phyloP scores from a whole-genome alignment of 176 grass and related monocot species.

The Secale cereale region DNA sequence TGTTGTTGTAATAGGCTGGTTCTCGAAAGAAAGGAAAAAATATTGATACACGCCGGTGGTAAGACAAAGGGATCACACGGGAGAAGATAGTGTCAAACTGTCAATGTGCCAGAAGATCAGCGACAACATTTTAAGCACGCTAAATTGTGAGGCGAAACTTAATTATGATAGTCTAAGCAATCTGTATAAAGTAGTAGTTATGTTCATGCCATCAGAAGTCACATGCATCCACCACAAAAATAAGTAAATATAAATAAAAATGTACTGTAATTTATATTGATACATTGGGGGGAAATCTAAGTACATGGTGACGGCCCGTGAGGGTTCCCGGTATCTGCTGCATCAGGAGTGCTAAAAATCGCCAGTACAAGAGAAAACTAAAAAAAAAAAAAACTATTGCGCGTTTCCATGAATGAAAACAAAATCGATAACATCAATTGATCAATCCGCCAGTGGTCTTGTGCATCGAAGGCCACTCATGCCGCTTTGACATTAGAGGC shows the following conservation, averaged over 20 bases:
- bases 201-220: not conserved
- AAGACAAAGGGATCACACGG: not conserved
- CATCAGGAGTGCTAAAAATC: not conserved
- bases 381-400: not conserved
- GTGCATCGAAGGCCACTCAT: not conserved
- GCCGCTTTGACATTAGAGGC: not conserved
- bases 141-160: not conserved
- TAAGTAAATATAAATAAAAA: not conserved
- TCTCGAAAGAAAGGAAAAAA: not conserved
- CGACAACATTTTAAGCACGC: not conserved
- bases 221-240: not conserved
- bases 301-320: not conserved
- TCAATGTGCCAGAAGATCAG: not conserved
- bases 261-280: not conserved
- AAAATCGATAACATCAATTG: not conserved
- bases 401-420: not conserved
- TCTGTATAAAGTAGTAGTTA: not conserved
- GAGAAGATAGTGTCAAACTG: not conserved
- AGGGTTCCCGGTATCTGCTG: not conserved
- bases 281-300: not conserved
- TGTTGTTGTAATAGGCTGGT: not conserved
- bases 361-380: not conserved
- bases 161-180: not conserved
- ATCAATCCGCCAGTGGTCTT: not conserved
- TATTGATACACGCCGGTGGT: not conserved